phyloP scores from a whole-genome alignment of 129 eudicot genomes.

The Flaveria brownii region DNA sequence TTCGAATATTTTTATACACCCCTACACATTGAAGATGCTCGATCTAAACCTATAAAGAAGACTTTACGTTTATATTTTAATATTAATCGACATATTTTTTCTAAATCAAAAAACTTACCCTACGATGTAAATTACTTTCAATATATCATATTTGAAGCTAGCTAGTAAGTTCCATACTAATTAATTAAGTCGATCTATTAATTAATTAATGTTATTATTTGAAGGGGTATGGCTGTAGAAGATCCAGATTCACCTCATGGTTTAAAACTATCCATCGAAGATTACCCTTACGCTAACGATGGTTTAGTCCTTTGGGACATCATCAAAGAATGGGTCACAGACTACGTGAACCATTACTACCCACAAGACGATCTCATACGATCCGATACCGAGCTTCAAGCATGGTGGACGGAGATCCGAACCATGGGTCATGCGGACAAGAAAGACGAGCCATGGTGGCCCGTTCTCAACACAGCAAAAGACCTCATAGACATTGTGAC shows the following conservation, averaged over 20 bases:
- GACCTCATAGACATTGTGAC: conserved; percentile 58
- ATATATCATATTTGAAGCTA: too few relatives aligned
- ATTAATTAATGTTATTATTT: background rate
- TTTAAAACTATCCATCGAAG: conserved; percentile 62
- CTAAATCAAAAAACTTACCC: too few relatives aligned
- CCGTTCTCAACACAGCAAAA: conserved; percentile 49
- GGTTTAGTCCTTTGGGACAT: conserved; percentile 53
- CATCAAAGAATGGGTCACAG: conserved; percentile 56
- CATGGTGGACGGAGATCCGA: conserved; percentile 80
- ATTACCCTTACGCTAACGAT: conserved; percentile 56
- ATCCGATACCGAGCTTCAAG: conserved; percentile 33
- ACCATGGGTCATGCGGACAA: conserved; percentile 32
- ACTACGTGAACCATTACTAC: conserved; percentile 50
- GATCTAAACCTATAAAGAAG: too few relatives aligned
- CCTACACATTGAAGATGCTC: too few relatives aligned
- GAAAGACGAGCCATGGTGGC: conserved; percentile 72
- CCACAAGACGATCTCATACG: conserved; percentile 9
- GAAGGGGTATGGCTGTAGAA: conserved; percentile 68
- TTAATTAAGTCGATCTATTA: too few relatives aligned
- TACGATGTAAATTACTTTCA: too few relatives aligned
- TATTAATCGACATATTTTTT: too few relatives aligned
- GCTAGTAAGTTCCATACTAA: too few relatives aligned
- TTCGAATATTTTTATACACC: too few relatives aligned
- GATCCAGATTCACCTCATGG: conserved; percentile 73
- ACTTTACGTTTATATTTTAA: too few relatives aligned